Percentiles rank a stretch among this genome's conserved stretches.
phyloP scores from a whole-genome alignment of 306 rosid species.

The Fagus sylvatica region DNA sequence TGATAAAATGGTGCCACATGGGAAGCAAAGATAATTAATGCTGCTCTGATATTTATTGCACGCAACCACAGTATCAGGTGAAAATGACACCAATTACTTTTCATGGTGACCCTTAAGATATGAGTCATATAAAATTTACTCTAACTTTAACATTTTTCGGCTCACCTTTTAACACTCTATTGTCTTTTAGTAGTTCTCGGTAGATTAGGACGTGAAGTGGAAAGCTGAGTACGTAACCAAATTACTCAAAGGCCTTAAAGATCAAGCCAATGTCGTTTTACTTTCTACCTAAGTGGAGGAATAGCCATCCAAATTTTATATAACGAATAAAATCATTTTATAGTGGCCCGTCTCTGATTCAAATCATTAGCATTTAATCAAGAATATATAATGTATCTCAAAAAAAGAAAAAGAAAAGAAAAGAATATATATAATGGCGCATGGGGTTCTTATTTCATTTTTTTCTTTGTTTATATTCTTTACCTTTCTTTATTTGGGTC shows the following conservation, averaged over 20 bases:
- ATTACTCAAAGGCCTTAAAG: neutral
- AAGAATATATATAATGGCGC: neutral
- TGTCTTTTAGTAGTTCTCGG: no score
- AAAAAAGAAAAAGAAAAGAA: no score
- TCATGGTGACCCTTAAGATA: no score
- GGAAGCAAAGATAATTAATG: no score
- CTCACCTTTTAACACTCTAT: no score
- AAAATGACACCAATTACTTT: no score
- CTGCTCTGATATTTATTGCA: no score
- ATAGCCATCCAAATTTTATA: slow-evolving; percentile 3
- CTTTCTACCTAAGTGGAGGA: slow-evolving; percentile 16
- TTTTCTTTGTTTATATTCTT: neutral
- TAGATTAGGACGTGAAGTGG: neutral
- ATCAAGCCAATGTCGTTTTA: neutral
- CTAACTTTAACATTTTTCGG: no score
- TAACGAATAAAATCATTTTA: slow-evolving; percentile 2
- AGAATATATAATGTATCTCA: neutral
- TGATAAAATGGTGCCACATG: no score
- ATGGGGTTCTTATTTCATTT: neutral
- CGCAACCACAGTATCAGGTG: no score
- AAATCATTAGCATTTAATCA: neutral
- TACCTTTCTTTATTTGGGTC: neutral
- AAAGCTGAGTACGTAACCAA: slow-evolving; percentile 7
- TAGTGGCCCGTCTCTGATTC: no score
- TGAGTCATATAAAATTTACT: no score